A percentile compares a stretch with the other conserved stretches of the same genome.
phyloP scores from a whole-genome alignment of 371 early-diverging fungal species.

The Polyrhizophydium stewartii region DNA sequence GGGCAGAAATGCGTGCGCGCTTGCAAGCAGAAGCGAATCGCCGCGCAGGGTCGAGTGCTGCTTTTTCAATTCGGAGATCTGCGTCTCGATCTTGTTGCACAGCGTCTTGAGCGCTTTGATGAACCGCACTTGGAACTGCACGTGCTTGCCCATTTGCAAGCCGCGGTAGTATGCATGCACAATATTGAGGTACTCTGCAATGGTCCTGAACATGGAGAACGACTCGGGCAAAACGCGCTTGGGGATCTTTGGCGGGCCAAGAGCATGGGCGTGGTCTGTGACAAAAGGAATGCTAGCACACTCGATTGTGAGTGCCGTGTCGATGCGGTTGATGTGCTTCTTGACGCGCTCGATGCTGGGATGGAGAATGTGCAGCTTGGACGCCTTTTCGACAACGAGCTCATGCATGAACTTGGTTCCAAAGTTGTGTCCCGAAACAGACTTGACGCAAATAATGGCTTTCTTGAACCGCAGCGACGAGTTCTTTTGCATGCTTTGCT shows the following conservation, averaged over 20 bases:
- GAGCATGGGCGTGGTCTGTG: not conserved
- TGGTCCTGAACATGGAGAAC: not conserved
- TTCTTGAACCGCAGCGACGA: constrained; percentile 11
- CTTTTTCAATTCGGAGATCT: not conserved
- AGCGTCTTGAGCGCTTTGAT: constrained; percentile 3
- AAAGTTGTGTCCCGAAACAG: not conserved
- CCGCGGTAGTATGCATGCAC: constrained; percentile 8
- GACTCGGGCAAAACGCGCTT: not conserved
- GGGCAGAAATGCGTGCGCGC: not conserved
- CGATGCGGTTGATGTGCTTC: constrained; percentile 1
- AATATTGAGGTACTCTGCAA: constrained; percentile 6
- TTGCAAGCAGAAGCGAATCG: not conserved
- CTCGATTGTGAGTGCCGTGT: not conserved
- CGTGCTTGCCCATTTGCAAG: constrained; percentile 8
- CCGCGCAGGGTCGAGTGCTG: constrained; percentile 1
- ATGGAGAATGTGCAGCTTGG: not conserved
- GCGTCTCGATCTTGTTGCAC: not conserved
- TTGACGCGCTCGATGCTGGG: constrained; percentile 3
- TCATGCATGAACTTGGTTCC: constrained; percentile 1
- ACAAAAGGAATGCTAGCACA: not conserved
- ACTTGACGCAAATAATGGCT: not conserved
- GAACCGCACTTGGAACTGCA: constrained; percentile 16
- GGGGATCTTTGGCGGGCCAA: not conserved
- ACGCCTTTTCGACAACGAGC: constrained; percentile 6
- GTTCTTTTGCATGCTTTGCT: constrained; percentile 6